Conservation (phyloP, 2,329 filamentous ascomycete species). For the Balansia obtecta region DNA sequence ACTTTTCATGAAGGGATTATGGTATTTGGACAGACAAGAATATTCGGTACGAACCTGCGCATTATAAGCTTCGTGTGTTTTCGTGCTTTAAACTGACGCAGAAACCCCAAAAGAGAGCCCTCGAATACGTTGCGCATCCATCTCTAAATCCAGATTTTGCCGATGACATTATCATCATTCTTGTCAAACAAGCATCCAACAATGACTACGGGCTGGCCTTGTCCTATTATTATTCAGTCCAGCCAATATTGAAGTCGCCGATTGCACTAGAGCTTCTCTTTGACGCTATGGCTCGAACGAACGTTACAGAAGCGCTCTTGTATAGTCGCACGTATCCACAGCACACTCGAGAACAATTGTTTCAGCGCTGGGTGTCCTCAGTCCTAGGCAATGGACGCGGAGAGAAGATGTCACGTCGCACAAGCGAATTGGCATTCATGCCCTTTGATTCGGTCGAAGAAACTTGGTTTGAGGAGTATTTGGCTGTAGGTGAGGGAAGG, state of each 20-base stretch:
- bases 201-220: conserved; percentile 54
- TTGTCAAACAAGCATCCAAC: conserved; percentile 48
- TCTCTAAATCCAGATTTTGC: conserved; percentile 70
- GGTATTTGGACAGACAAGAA: conserved; percentile 63
- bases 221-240: conserved; percentile 67
- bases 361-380: conserved; percentile 51
- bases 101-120: conserved; percentile 37
- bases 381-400: conserved; percentile 34
- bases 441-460: conserved; percentile 63
- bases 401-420: conserved; percentile 37
- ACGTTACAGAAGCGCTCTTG: conserved; percentile 59
- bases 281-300: conserved; percentile 52
- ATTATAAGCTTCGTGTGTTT: neutral
- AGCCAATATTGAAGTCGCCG: conserved; percentile 55
- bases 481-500: conserved; percentile 53
- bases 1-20: conserved; percentile 71
- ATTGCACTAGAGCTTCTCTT: conserved; percentile 56
- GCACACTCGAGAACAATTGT: conserved; percentile 47
- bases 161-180: conserved; percentile 63
- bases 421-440: conserved; percentile 58
- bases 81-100: neutral
- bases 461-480: conserved; percentile 57
- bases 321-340: conserved; percentile 57
- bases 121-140: conserved; percentile 68
- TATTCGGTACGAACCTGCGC: conserved; percentile 38